A percentile compares a stretch with the other conserved stretches of the same genome.
Conservation (phyloP, 164 flowering plant species). For the Annona squamosa region DNA sequence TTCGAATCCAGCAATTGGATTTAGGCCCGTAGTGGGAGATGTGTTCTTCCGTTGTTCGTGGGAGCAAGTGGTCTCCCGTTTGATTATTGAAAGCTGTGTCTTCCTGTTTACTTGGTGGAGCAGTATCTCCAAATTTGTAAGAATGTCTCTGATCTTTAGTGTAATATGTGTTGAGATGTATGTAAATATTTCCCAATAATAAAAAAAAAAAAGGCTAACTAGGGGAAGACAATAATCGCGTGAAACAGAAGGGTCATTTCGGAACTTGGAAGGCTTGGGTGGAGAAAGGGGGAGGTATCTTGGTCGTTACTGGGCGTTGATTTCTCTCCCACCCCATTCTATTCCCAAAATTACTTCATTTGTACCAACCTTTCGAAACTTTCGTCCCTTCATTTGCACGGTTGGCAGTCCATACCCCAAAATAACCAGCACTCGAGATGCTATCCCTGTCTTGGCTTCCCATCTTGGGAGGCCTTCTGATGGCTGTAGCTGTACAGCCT, state of each 20-base stretch:
- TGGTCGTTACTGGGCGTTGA: not conserved
- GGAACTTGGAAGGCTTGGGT: not conserved
- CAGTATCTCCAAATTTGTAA: no score
- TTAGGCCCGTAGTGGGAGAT: no score
- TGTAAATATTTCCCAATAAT: no score
- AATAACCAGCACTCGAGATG: not conserved
- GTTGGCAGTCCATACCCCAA: not conserved
- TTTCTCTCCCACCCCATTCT: not conserved
- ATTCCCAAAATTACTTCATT: not conserved
- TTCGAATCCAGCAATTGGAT: no score
- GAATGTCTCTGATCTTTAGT: no score
- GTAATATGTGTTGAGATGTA: no score
- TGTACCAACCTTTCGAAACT: not conserved
- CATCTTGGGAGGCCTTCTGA: not conserved
- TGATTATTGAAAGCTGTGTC: no score
- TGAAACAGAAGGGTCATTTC: not conserved
- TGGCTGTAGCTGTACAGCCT: not conserved
- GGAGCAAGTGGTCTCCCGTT: no score
- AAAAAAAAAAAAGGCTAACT: no score
- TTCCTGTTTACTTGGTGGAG: no score
- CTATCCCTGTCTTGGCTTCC: not conserved
- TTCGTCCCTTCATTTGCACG: not conserved
- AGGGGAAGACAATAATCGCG: not conserved
- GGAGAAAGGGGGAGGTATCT: not conserved
- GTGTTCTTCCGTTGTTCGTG: no score